Conservation (phyloP, 805 yeast species). For the Torulaspora microellipsoides region DNA sequence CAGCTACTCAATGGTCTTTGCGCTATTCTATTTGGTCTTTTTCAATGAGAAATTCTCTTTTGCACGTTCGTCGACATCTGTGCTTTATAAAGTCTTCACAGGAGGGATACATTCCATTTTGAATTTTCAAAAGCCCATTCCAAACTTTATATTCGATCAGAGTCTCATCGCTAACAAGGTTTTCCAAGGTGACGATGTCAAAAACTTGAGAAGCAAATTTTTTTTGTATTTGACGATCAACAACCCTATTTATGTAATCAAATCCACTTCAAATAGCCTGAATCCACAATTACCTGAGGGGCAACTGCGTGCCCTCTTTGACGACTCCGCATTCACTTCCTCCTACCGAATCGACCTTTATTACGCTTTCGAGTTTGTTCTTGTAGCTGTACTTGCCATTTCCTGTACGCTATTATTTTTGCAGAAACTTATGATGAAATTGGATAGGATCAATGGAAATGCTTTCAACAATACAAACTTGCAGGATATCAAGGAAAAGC, state of each 20-base stretch:
- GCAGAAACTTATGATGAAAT: conserved; percentile 34
- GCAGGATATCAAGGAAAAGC: not conserved
- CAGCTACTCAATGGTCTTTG: conserved; percentile 1
- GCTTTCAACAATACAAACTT: not conserved
- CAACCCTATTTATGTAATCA: conserved; percentile 10
- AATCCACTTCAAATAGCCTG: not conserved
- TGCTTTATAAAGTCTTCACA: conserved; percentile 12
- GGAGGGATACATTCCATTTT: conserved; percentile 7
- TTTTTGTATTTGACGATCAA: conserved; percentile 4
- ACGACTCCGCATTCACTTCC: conserved; percentile 21
- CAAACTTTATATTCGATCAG: conserved; percentile 13
- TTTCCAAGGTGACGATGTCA: not conserved
- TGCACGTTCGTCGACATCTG: conserved; percentile 20
- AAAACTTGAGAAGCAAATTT: conserved; percentile 1
- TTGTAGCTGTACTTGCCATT: conserved; percentile 47
- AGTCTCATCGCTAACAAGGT: conserved; percentile 10
- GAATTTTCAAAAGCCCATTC: conserved; percentile 4
- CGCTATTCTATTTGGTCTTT: conserved; percentile 6
- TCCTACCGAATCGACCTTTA: conserved; percentile 45
- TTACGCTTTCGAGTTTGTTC: conserved; percentile 52
- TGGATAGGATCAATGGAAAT: conserved; percentile 7
- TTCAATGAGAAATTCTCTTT: conserved; percentile 13
- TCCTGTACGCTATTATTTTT: conserved; percentile 46
- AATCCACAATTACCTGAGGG: not conserved
- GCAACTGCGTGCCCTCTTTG: conserved; percentile 2